Evolutionary conservation across 306 rosid genomes (phyloP), one percentile per base, ranked within the genome.

Genomic region (Luffa aegyptiaca): DNA sequence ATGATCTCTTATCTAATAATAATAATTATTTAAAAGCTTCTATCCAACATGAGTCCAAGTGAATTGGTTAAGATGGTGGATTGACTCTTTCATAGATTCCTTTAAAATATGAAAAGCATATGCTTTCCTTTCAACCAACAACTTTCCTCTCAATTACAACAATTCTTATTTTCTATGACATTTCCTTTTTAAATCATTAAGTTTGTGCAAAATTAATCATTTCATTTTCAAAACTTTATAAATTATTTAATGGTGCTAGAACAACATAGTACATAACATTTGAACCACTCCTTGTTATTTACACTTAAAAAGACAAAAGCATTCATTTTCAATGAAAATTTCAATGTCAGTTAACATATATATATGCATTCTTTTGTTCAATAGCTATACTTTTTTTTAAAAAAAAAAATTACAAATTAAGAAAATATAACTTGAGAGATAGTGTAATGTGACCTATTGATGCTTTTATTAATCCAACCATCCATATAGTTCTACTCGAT

Each of bases 51-150:
- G 6, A 26, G 78, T 49, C 78, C 78, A 73, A 73, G 61, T 26
- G 57, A 49, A 17, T 69, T 33, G 14, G 26, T 73, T 48, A 46
- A 73, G 44, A 73, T 48, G 77, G 61, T 48, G 59, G 20, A 16
- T 16, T 73, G 44, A 48, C 11, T 73, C 77, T 73, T 73, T 73
- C 77, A 48, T 73, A 49, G 12, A 31, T 73, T 73, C 59, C 44
- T 73, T 73, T 48, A 48, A 73, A 73, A 73, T 31, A 73, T 49
- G 44, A 73, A 14, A 51, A 49, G 4, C 78, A 49, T 73, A 26
- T 31, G 5, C 78, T 71, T 44, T 63, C 45, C 70, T 35, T 63
- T 63, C 70, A 63, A 63, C 45, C 45, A 63, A 63, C 70, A 10
- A 6, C 70, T 63, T 14, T 63, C 44, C 20, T 63, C 5, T 63